A percentile compares a stretch with the other conserved stretches of the same genome.
Evolutionary conservation across 805 yeast genomes (phyloP).

Genomic region (Vanderwaltozyma yarrowii): DNA sequence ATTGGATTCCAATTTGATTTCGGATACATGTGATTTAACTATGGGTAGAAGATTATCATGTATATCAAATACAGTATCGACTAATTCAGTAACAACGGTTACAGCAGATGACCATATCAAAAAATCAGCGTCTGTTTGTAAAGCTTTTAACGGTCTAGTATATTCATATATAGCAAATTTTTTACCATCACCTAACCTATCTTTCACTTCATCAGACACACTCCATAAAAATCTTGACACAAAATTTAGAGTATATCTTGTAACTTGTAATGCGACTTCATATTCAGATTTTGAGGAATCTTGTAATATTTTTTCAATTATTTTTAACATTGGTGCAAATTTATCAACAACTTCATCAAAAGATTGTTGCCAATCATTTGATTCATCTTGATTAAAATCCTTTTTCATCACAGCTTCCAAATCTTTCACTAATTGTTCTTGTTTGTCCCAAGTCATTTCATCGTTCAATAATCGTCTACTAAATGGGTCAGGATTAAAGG

Average conservation of each 20-base stretch:
- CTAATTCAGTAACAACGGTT: slow-evolving; percentile 31
- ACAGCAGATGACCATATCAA: slow-evolving; percentile 40
- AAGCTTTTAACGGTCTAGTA: slow-evolving; percentile 32
- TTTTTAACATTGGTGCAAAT: slow-evolving; percentile 40
- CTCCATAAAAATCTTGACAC: slow-evolving; percentile 32
- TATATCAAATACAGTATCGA: slow-evolving; percentile 29
- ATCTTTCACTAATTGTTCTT: slow-evolving; percentile 28
- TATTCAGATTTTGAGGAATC: slow-evolving; percentile 5
- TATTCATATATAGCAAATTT: slow-evolving; percentile 37
- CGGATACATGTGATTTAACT: slow-evolving; percentile 6
- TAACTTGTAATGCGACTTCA: slow-evolving; percentile 26
- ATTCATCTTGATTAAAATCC: slow-evolving; percentile 31
- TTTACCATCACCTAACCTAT: slow-evolving; percentile 18
- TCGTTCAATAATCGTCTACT: slow-evolving; percentile 29
- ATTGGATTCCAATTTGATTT: slow-evolving; percentile 3
- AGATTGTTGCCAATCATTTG: slow-evolving; percentile 47
- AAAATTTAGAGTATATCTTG: slow-evolving; percentile 34
- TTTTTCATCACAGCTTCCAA: slow-evolving; percentile 24
- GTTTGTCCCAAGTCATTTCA: slow-evolving; percentile 29
- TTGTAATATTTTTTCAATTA: slow-evolving; percentile 32
- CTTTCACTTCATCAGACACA: slow-evolving; percentile 1
- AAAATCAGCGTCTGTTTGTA: slow-evolving; percentile 34
- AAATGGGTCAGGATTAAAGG: slow-evolving; percentile 40
- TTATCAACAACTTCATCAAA: slow-evolving; percentile 39
- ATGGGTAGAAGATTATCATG: slow-evolving; percentile 24